These are phyloP conservation scores for Lachnellula subtilissima DNA, from an alignment of 2,329 filamentous ascomycete species.

Conservation along the genomic window DNA sequence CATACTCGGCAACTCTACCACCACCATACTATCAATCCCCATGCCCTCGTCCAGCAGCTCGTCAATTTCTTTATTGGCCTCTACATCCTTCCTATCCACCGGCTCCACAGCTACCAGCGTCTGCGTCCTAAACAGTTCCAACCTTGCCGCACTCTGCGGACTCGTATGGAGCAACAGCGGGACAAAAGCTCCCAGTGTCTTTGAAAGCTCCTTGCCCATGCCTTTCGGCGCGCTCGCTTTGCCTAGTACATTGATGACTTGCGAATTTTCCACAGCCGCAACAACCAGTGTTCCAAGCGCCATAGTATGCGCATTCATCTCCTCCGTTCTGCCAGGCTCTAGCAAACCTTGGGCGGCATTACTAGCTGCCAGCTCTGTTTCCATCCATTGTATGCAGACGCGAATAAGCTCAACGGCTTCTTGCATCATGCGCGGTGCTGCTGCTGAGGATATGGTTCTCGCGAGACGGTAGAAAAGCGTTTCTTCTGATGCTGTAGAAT, in stretches of 20 bases:
- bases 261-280: constrained; percentile 55
- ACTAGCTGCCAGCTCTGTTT: constrained; percentile 48
- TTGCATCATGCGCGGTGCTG: constrained; percentile 41
- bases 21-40: constrained; percentile 34
- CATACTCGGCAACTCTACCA: constrained; percentile 63
- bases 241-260: constrained; percentile 49
- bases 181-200: constrained; percentile 50
- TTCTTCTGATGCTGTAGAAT: constrained; percentile 45
- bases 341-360: constrained; percentile 42
- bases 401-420: constrained; percentile 48
- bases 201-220: constrained; percentile 40
- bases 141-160: constrained; percentile 42
- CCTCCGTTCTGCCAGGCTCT: constrained; percentile 39
- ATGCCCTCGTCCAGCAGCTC: constrained; percentile 54
- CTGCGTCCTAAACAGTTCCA: constrained; percentile 55
- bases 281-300: constrained; percentile 61
- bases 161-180: constrained; percentile 52
- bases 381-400: constrained; percentile 54
- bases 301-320: constrained; percentile 58
- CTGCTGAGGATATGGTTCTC: constrained; percentile 39
- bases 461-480: constrained; percentile 30
- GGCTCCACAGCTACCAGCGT: constrained; percentile 53
- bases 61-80: constrained; percentile 47
- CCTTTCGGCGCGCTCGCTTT: constrained; percentile 47
- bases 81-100: constrained; percentile 47